Conservation (phyloP, 345 rosid genomes). For the Arabis hirsuta region DNA sequence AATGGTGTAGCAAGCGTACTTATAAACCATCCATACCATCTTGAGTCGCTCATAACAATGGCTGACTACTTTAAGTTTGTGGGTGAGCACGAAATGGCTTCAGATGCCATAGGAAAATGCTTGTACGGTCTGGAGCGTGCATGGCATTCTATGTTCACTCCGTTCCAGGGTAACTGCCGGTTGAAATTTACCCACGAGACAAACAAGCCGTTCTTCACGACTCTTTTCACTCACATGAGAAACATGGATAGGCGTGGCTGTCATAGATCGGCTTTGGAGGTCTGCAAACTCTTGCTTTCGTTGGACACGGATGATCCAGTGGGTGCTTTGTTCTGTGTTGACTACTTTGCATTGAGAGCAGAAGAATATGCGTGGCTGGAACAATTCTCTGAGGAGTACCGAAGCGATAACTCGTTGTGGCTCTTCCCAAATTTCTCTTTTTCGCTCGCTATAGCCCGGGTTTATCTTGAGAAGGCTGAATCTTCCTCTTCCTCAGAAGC, state of each 20-base stretch:
- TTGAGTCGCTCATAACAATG: conserved; percentile 90
- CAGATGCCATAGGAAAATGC: conserved; percentile 80
- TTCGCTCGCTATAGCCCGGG: conserved; percentile 84
- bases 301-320: conserved; percentile 80
- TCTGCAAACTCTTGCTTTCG: conserved; percentile 82
- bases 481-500: conserved; percentile 42
- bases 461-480: conserved; percentile 65
- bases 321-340: conserved; percentile 90
- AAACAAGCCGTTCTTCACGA: conserved; percentile 74
- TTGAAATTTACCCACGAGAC: conserved; percentile 73
- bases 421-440: conserved; percentile 84
- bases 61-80: conserved; percentile 85
- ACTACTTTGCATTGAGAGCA: conserved; percentile 86
- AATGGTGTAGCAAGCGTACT: conserved; percentile 78
- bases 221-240: conserved; percentile 86
- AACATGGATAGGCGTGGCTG: conserved; percentile 91
- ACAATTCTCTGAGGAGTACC: conserved; percentile 69
- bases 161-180: conserved; percentile 72
- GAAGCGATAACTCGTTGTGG: conserved; percentile 80
- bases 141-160: conserved; percentile 85
- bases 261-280: conserved; percentile 88
- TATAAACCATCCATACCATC: conserved; percentile 72
- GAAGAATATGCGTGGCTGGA: conserved; percentile 86
- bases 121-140: conserved; percentile 88
- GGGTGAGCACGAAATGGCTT: conserved; percentile 87